phyloP scores from a whole-genome alignment of 2,329 filamentous ascomycete species.

The Phoma herbarum region DNA sequence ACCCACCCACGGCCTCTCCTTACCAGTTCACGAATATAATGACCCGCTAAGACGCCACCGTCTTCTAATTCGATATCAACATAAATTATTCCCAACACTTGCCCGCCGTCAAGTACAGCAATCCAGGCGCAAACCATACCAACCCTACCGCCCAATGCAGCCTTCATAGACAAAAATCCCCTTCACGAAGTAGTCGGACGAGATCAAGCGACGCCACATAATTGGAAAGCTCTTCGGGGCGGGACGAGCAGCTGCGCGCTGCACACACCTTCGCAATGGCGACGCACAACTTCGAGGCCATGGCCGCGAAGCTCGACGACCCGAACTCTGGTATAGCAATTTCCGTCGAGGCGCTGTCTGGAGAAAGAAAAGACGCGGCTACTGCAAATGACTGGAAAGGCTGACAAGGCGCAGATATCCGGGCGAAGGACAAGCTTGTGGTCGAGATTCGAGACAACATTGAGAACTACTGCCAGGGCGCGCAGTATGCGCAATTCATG shows the following conservation, averaged over 20 bases:
- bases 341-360: neutral
- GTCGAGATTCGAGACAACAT: slow-evolving; percentile 89
- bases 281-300: slow-evolving; percentile 56
- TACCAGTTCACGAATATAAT: slow-evolving; percentile 44
- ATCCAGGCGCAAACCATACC: slow-evolving; percentile 29
- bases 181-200: slow-evolving; percentile 26
- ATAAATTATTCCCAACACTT: slow-evolving; percentile 29
- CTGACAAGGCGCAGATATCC: slow-evolving; percentile 69
- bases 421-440: slow-evolving; percentile 82
- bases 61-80: slow-evolving; percentile 35
- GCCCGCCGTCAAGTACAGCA: slow-evolving; percentile 14
- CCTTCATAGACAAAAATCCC: slow-evolving; percentile 24
- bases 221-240: slow-evolving; percentile 21
- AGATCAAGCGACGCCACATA: slow-evolving; percentile 16
- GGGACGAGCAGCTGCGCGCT: slow-evolving; percentile 36
- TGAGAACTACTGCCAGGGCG: slow-evolving; percentile 83
- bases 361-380: slow-evolving; percentile 10
- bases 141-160: slow-evolving; percentile 40
- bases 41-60: slow-evolving; percentile 31
- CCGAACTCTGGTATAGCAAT: slow-evolving; percentile 47
- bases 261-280: slow-evolving; percentile 45
- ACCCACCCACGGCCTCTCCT: slow-evolving; percentile 35
- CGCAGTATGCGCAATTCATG: slow-evolving; percentile 81
- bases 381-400: slow-evolving; percentile 1
- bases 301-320: slow-evolving; percentile 59